A percentile compares a stretch with the other conserved stretches of the same genome.
Conservation (phyloP, 2,329 filamentous ascomycete species). For the Alternaria incomplexa region DNA sequence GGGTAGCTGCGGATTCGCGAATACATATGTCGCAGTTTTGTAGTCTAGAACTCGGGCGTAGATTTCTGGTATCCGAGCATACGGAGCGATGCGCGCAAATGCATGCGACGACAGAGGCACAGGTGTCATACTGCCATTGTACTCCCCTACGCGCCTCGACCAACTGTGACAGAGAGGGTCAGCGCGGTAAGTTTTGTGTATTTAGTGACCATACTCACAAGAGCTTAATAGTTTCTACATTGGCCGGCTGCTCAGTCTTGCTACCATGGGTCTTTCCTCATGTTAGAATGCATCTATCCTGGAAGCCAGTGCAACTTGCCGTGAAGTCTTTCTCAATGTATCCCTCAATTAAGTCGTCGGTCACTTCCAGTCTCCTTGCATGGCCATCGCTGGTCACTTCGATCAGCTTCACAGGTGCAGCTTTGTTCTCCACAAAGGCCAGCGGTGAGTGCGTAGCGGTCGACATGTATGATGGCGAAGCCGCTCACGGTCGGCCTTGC, state of each 20-base stretch:
- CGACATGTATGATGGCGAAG: background rate
- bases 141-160: background rate
- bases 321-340: slow-evolving; percentile 4
- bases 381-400: background rate
- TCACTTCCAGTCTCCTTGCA: background rate
- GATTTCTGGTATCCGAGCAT: background rate
- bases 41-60: background rate
- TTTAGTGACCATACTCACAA: background rate
- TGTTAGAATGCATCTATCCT: background rate
- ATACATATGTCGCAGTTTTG: background rate
- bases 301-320: background rate
- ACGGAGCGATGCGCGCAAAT: background rate
- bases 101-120: background rate
- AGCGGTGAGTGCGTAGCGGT: background rate
- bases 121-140: background rate
- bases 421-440: background rate
- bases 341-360: background rate
- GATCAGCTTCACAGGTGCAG: background rate
- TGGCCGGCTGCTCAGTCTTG: background rate
- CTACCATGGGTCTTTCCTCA: background rate
- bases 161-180: background rate
- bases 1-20: background rate
- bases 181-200: background rate
- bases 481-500: background rate
- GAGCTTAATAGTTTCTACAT: background rate